phyloP scores from a whole-genome alignment of 2,329 filamentous ascomycete genomes.

The Phaeophleospora eucalypticola region DNA sequence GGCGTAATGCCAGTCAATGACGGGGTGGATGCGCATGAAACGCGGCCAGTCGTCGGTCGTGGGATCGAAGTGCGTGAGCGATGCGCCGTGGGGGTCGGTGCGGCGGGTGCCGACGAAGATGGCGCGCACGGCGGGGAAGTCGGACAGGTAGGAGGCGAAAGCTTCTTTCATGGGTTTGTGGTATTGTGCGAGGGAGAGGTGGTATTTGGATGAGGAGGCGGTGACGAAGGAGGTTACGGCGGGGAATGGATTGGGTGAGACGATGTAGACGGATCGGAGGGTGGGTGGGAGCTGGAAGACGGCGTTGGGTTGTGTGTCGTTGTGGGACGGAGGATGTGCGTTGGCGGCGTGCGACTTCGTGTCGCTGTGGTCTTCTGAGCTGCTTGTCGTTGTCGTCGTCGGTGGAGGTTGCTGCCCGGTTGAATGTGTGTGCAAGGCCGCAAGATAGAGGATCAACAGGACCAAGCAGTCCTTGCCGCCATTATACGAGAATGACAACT shows the following conservation, averaged over 20 bases:
- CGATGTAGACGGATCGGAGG: conserved; percentile 87
- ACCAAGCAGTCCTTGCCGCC: conserved; percentile 98
- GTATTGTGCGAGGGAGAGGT: conserved; percentile 71
- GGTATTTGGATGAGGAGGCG: conserved; percentile 62
- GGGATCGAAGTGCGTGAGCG: conserved; percentile 74
- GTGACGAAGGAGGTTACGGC: conserved; percentile 83
- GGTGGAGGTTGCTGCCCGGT: conserved; percentile 24
- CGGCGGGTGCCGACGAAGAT: conserved; percentile 84
- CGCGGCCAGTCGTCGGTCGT: conserved; percentile 87
- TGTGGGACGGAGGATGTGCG: conserved; percentile 1
- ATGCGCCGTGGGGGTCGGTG: conserved; percentile 84
- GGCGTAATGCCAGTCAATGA: conserved; percentile 95
- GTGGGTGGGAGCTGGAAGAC: conserved; percentile 37
- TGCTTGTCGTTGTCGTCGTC: conserved; percentile 22
- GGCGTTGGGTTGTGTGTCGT: too few species aligned
- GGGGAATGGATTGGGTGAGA: conserved; percentile 75
- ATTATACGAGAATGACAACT: conserved; percentile 91
- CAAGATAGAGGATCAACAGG: conserved; percentile 80
- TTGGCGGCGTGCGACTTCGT: conserved; percentile 20
- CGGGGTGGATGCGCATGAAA: conserved; percentile 90
- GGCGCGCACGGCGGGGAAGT: conserved; percentile 63
- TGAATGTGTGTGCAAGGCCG: conserved; percentile 48
- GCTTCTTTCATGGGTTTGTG: conserved; percentile 74
- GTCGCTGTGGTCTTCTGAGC: neutral
- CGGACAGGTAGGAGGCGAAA: conserved; percentile 70